phyloP scores from a whole-genome alignment of 1,284 basidiomycete genomes.

The Ustilago esculenta region DNA sequence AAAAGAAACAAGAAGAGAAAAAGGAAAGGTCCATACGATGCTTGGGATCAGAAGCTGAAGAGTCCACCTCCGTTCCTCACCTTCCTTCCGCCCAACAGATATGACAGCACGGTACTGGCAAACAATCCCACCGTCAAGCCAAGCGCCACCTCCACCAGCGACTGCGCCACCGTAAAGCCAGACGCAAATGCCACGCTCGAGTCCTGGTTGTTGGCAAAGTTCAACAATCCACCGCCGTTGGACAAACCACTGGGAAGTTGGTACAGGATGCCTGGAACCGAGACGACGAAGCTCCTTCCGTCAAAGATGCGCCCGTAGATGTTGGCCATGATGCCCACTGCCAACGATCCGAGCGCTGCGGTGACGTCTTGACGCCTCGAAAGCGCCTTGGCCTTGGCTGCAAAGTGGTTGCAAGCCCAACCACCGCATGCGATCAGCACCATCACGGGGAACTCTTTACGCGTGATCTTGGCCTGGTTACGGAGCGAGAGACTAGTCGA shows the following conservation, averaged over 20 bases:
- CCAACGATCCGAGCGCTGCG: constrained; percentile 74
- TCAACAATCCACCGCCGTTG: constrained; percentile 83
- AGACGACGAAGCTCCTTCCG: constrained; percentile 79
- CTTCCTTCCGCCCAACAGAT: constrained; percentile 56
- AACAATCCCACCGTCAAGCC: constrained; percentile 66
- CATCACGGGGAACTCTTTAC: constrained; percentile 76
- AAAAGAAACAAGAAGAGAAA: background rate
- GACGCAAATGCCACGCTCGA: constrained; percentile 30
- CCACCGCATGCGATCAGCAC: constrained; percentile 79
- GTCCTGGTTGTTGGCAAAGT: constrained; percentile 70
- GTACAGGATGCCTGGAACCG: constrained; percentile 76
- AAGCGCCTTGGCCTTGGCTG: constrained; percentile 38
- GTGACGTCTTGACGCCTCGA: constrained; percentile 57
- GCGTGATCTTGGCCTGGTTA: constrained; percentile 76
- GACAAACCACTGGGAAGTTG: constrained; percentile 88
- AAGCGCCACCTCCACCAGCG: constrained; percentile 62
- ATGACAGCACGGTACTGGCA: constrained; percentile 59
- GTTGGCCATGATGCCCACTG: constrained; percentile 84
- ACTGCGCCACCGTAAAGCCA: constrained; percentile 47
- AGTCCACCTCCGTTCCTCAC: constrained; percentile 55
- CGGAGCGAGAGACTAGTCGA: constrained; percentile 79
- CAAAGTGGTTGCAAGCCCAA: constrained; percentile 70
- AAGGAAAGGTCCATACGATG: background rate
- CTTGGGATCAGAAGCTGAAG: constrained; percentile 62
- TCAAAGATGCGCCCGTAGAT: constrained; percentile 82